phyloP scores from a whole-genome alignment of 2,329 filamentous ascomycete genomes.

The Alternaria longipes region DNA sequence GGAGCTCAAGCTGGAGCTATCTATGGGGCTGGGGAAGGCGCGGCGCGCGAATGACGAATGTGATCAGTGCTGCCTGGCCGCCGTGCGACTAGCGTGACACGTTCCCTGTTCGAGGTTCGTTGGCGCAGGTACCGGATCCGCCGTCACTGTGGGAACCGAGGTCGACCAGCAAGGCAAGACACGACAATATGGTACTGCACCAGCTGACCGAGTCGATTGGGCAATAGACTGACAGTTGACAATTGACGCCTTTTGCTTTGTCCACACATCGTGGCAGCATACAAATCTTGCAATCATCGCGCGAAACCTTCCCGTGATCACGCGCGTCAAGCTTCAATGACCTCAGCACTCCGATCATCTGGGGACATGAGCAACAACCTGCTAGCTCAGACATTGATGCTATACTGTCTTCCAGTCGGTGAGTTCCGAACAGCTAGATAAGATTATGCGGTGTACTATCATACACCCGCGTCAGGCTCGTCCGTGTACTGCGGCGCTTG shows the following conservation, averaged over 20 bases:
- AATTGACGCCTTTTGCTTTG: background rate
- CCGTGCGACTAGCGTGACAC: constrained; percentile 17
- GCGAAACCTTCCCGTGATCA: background rate
- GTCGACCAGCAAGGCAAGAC: background rate
- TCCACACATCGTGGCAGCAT: background rate
- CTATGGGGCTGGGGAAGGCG: constrained; percentile 21
- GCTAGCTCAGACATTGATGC: background rate
- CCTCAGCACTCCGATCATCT: constrained; percentile 10
- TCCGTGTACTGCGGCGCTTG: constrained; percentile 42
- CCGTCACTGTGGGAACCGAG: background rate
- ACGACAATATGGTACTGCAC: background rate
- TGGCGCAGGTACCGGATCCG: constrained; percentile 4
- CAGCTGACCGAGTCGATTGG: background rate
- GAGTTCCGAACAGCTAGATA: background rate
- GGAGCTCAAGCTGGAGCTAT: constrained; percentile 26
- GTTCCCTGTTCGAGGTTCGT: constrained; percentile 13
- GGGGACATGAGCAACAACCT: background rate
- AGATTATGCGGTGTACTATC: constrained; percentile 1
- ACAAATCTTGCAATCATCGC: background rate
- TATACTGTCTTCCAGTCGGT: background rate
- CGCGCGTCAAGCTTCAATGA: constrained; percentile 12
- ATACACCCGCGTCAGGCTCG: constrained; percentile 37
- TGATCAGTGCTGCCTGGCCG: constrained; percentile 13
- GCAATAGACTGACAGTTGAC: too few relatives aligned
- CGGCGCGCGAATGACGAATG: constrained; percentile 20